Evolutionary conservation across 495 filamentous ascomycete species (phyloP).

Genomic region (Neurospora pannonica): DNA sequence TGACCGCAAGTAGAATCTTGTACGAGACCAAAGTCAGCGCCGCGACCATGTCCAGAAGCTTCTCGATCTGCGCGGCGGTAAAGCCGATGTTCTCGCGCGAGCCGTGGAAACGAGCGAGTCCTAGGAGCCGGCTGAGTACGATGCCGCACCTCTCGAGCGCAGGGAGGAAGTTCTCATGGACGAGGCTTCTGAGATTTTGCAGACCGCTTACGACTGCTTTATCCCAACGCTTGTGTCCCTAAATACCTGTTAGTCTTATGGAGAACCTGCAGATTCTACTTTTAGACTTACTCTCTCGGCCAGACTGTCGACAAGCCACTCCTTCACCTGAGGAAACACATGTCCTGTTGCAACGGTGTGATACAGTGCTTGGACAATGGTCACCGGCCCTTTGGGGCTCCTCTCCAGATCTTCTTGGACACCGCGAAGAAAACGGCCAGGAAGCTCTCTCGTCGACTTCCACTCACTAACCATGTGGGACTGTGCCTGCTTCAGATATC

Average conservation of each 20-base stretch:
- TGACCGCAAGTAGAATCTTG: constrained; percentile 58
- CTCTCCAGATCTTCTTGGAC: constrained; percentile 55
- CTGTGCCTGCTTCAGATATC: constrained; percentile 72
- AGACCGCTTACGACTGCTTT: constrained; percentile 71
- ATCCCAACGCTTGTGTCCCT: constrained; percentile 96
- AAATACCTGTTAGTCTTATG: background rate
- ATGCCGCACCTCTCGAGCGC: constrained; percentile 75
- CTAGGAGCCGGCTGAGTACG: constrained; percentile 75
- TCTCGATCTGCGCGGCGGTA: constrained; percentile 40
- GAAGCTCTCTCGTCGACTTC: constrained; percentile 73
- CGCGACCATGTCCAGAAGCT: constrained; percentile 57
- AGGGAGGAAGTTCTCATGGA: constrained; percentile 80
- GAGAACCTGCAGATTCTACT: too few relatives aligned
- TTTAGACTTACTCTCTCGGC: constrained; percentile 59
- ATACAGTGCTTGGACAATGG: constrained; percentile 67
- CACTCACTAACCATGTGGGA: constrained; percentile 66
- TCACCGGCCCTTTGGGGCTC: constrained; percentile 25
- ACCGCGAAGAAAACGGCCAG: constrained; percentile 62
- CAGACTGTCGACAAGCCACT: constrained; percentile 85
- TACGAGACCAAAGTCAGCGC: constrained; percentile 68
- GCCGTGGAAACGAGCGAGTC: constrained; percentile 69
- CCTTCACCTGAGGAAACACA: constrained; percentile 63
- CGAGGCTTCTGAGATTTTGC: constrained; percentile 62
- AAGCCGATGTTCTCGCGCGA: constrained; percentile 56
- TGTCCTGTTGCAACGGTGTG: constrained; percentile 81